Evolutionary conservation across 164 flowering plant genomes (phyloP).

Genomic region (Tetrastigma voinierianum): DNA sequence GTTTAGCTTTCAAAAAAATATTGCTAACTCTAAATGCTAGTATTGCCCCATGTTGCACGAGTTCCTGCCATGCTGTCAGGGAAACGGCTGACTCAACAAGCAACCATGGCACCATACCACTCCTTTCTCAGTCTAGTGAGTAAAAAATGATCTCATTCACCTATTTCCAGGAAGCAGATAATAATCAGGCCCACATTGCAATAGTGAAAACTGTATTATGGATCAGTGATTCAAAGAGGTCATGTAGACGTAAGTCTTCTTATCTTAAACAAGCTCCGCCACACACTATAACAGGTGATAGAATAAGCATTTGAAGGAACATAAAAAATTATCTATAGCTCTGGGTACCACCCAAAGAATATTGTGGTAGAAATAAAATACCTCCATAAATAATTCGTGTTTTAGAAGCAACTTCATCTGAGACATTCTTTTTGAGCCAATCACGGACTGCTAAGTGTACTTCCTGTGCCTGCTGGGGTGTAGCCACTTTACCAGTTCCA

Average conservation of each 20-base stretch:
- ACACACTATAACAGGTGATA: not conserved
- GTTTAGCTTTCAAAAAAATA: no score
- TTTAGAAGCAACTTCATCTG: conserved; percentile 82
- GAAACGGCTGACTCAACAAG: not conserved
- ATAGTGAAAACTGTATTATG: not conserved
- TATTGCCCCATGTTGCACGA: no score
- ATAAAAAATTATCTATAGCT: not conserved
- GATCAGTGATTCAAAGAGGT: not conserved
- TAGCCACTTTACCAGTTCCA: conserved; percentile 95
- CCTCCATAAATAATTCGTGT: conserved; percentile 98
- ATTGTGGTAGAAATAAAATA: conserved; percentile 13
- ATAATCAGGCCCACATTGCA: not conserved
- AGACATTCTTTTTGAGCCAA: conserved; percentile 93
- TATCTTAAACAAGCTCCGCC: not conserved
- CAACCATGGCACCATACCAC: not conserved
- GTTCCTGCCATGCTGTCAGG: not conserved
- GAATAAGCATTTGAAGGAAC: not conserved
- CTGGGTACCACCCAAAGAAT: not conserved
- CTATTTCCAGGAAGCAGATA: not conserved
- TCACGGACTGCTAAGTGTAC: conserved; percentile 94
- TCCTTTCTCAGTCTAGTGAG: not conserved
- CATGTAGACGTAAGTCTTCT: not conserved
- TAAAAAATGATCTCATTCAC: no score
- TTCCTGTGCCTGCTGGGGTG: conserved; percentile 93
- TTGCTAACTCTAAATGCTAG: no score